phyloP scores from a whole-genome alignment of 345 rosid species.

The Gossypium sturtianum region DNA sequence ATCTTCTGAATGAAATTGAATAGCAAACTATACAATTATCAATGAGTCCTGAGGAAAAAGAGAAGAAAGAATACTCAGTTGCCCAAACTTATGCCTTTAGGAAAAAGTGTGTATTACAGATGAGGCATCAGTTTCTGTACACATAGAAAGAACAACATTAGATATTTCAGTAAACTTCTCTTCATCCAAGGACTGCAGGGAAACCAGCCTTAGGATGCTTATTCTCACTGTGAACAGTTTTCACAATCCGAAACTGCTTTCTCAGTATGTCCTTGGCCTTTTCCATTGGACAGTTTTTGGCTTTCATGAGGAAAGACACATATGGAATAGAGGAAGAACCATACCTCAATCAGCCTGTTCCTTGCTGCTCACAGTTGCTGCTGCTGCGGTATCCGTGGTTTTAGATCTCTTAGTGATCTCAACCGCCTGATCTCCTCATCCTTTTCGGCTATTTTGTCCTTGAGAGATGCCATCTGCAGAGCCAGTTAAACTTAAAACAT shows the following conservation, averaged over 20 bases:
- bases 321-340: conserved; percentile 18
- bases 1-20: neutral
- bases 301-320: conserved; percentile 11
- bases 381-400: conserved; percentile 31
- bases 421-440: conserved; percentile 85
- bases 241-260: conserved; percentile 31
- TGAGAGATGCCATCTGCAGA: conserved; percentile 67
- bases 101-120: conserved; percentile 18
- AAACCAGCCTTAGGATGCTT: conserved; percentile 23
- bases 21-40: neutral
- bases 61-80: conserved; percentile 29
- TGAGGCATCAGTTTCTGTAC: conserved; percentile 38
- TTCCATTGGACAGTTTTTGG: conserved; percentile 19
- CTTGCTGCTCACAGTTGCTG: conserved; percentile 20
- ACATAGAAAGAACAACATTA: conserved; percentile 37
- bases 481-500: neutral
- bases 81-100: conserved; percentile 23
- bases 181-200: conserved; percentile 25
- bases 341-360: conserved; percentile 16
- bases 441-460: conserved; percentile 66
- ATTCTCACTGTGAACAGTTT: conserved; percentile 15
- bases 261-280: conserved; percentile 29
- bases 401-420: conserved; percentile 47
- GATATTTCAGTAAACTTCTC: conserved; percentile 39
- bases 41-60: too few species aligned